A percentile compares a stretch with the other conserved stretches of the same genome.
These are phyloP conservation scores for Saccharomycopsis fibuligera DNA, from an alignment of 805 yeast species.

Conservation along the genomic window DNA sequence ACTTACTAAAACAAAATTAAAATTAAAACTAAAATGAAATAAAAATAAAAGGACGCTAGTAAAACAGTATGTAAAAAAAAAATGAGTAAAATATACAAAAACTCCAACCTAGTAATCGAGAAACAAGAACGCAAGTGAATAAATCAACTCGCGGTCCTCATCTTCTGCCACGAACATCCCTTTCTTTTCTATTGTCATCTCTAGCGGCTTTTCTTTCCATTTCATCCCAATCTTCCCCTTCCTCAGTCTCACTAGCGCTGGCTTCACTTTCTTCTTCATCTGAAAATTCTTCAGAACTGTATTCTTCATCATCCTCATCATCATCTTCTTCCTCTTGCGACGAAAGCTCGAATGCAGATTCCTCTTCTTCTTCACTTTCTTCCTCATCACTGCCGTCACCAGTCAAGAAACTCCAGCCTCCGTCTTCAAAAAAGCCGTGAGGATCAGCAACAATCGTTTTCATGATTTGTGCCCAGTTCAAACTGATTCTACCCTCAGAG, in stretches of 20 bases:
- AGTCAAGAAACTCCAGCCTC: conserved; percentile 94
- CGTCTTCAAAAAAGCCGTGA: conserved; percentile 85
- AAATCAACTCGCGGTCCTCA: no score
- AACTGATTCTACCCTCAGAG: conserved; percentile 90
- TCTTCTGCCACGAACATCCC: conserved; percentile 25
- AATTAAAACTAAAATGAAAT: no score
- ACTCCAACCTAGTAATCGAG: neutral
- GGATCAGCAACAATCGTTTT: conserved; percentile 90
- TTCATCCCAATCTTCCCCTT: conserved; percentile 48
- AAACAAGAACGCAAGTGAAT: neutral
- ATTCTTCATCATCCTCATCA: conserved; percentile 56
- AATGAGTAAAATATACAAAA: neutral
- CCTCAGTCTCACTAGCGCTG: conserved; percentile 29
- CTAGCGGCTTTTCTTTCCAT: conserved; percentile 51
- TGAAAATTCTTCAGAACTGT: conserved; percentile 33
- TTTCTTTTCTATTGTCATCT: conserved; percentile 31
- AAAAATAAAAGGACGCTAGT: neutral
- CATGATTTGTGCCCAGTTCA: conserved; percentile 95
- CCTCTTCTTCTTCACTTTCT: conserved; percentile 66
- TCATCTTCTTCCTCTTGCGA: conserved; percentile 59
- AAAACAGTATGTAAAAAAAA: neutral
- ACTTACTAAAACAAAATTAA: no score
- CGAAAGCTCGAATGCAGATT: conserved; percentile 54
- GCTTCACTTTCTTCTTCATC: conserved; percentile 26
- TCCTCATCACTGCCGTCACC: conserved; percentile 79